Evolutionary conservation across 768 basidiomycete genomes (phyloP).

Genomic region (Suillus sp.): DNA sequence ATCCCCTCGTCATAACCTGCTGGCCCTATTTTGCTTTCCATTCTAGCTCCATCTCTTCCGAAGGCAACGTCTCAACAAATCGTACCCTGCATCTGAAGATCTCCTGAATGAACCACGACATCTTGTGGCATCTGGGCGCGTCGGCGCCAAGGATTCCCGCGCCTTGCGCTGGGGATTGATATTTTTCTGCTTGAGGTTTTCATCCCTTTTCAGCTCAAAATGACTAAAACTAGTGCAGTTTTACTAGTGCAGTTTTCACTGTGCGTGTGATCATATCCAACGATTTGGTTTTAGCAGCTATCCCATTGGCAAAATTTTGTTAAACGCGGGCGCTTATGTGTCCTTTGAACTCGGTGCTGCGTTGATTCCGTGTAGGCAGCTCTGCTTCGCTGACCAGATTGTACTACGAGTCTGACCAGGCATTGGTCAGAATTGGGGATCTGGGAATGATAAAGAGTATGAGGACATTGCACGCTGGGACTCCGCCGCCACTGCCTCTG

Average conservation of each 20-base stretch:
- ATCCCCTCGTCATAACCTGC: constrained; percentile 10
- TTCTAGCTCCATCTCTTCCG: no score
- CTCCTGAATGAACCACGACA: constrained; percentile 38
- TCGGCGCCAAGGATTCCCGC: constrained; percentile 26
- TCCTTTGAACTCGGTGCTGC: constrained; percentile 41
- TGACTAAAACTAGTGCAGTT: no score
- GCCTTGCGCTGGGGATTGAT: constrained; percentile 37
- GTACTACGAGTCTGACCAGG: no score
- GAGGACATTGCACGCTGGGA: no score
- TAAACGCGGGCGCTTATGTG: constrained; percentile 36
- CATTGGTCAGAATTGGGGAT: no score
- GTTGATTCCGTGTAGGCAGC: constrained; percentile 25
- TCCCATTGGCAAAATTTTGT: constrained; percentile 34
- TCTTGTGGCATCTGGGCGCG: constrained; percentile 38
- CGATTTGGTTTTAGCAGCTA: constrained; percentile 30
- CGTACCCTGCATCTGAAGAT: no score
- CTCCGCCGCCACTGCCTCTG: no score
- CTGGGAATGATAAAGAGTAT: no score
- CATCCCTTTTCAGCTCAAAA: no score
- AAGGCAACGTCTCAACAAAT: no score
- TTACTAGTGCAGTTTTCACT: constrained; percentile 27
- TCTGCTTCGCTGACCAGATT: not conserved
- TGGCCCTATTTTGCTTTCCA: no score
- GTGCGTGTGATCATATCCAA: constrained; percentile 33
- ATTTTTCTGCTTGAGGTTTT: constrained; percentile 28